Conservation (phyloP, 129 eudicot genomes). For the Pseudognaphalium luteoalbum region DNA sequence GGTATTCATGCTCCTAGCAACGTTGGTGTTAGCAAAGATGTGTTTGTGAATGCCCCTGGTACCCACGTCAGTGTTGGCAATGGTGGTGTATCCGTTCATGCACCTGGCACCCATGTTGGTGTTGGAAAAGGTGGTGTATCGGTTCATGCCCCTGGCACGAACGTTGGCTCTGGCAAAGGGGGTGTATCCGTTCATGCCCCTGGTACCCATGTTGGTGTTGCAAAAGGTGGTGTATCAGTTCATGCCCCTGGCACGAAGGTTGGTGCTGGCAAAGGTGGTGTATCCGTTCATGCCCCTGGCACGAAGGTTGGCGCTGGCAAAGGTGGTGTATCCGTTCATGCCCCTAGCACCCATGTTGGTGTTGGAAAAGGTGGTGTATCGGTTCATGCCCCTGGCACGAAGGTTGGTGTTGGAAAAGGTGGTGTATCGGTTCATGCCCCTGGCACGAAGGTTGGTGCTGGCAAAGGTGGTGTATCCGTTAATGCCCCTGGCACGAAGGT, state of each 20-base stretch:
- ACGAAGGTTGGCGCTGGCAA: slow-evolving; percentile 37
- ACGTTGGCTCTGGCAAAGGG: slow-evolving; percentile 21
- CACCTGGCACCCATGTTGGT: slow-evolving; percentile 34
- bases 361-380: slow-evolving; percentile 11
- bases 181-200: slow-evolving; percentile 34
- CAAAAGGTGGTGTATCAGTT: slow-evolving; percentile 21
- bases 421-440: slow-evolving; percentile 32
- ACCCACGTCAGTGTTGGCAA: slow-evolving; percentile 21
- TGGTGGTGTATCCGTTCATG: slow-evolving; percentile 33
- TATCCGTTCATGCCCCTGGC: slow-evolving; percentile 27
- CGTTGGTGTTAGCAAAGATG: not conserved
- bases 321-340: slow-evolving; percentile 30
- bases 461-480: slow-evolving; percentile 20
- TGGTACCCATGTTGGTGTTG: slow-evolving; percentile 14
- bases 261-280: slow-evolving; percentile 27
- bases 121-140: slow-evolving; percentile 30
- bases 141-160: slow-evolving; percentile 26
- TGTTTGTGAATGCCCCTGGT: not conserved
- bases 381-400: slow-evolving; percentile 24
- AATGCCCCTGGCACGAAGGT: slow-evolving; percentile 18
- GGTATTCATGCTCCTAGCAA: slow-evolving; percentile 26
- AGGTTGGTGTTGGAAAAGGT: slow-evolving; percentile 20
- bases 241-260: slow-evolving; percentile 28
- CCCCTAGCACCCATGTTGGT: slow-evolving; percentile 29
- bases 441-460: not conserved